Evolutionary conservation across 2,329 filamentous ascomycete species (phyloP).

Genomic region (Aspergillus nomiae): DNA sequence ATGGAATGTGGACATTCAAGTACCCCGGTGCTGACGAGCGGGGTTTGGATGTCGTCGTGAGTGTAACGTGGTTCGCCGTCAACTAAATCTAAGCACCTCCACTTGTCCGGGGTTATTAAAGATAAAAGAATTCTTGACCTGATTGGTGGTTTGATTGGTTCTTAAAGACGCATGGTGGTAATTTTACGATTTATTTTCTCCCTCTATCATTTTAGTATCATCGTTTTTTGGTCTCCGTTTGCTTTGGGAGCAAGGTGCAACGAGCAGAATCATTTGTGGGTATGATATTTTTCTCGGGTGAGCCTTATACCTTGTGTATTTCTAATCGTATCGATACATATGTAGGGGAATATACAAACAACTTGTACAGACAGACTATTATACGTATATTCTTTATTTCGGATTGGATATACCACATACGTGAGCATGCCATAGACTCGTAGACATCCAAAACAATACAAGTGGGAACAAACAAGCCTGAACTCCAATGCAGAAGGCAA

Average conservation of each 20-base stretch:
- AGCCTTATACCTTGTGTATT: constrained; percentile 7
- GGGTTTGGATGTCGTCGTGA: constrained; percentile 52
- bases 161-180: neutral
- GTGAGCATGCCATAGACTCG: neutral
- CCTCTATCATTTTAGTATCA: neutral
- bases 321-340: constrained; percentile 1
- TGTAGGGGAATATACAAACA: neutral
- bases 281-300: constrained; percentile 8
- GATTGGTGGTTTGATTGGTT: neutral
- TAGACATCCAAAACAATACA: constrained; percentile 8
- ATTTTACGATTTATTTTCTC: neutral
- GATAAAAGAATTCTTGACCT: neutral
- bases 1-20: constrained; percentile 57
- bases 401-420: constrained; percentile 1
- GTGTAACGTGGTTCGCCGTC: constrained; percentile 51
- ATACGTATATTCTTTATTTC: constrained; percentile 2
- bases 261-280: constrained; percentile 2
- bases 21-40: constrained; percentile 49
- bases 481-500: constrained; percentile 18
- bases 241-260: constrained; percentile 1
- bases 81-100: constrained; percentile 19
- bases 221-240: neutral
- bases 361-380: neutral
- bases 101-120: neutral
- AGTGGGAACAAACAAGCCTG: constrained; percentile 10